Conservation (phyloP, 1,284 basidiomycete genomes). For the Ganoderma multipileum region DNA sequence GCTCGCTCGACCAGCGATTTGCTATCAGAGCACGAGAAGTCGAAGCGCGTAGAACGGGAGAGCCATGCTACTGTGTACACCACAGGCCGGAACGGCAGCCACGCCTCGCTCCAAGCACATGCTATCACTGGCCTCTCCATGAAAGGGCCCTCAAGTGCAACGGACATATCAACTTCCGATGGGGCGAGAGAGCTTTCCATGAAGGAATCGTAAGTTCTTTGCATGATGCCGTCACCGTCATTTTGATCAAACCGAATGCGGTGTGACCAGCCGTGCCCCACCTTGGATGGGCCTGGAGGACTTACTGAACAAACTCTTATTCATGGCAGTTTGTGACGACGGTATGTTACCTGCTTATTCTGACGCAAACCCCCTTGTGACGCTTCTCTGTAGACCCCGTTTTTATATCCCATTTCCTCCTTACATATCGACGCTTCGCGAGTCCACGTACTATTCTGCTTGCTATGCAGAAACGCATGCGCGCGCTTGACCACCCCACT, state of each 20-base stretch:
- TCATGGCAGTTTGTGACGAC: conserved; percentile 68
- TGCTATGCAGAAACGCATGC: conserved; percentile 85
- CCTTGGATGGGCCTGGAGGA: conserved; percentile 79
- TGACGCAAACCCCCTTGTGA: background rate
- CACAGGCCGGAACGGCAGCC: conserved; percentile 29
- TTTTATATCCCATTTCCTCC: conserved; percentile 78
- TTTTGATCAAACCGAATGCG: background rate
- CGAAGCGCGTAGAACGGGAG: conserved; percentile 41
- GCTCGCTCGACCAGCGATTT: conserved; percentile 64
- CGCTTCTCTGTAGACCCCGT: conserved; percentile 59
- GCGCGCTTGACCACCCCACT: conserved; percentile 72
- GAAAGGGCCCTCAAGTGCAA: conserved; percentile 24
- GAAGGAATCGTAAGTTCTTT: conserved; percentile 41
- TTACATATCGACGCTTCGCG: conserved; percentile 81
- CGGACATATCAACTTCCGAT: conserved; percentile 28
- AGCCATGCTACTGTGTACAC: conserved; percentile 28
- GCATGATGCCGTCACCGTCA: background rate
- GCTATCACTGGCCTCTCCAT: conserved; percentile 21
- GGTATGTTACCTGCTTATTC: conserved; percentile 51
- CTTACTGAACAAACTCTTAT: conserved; percentile 77
- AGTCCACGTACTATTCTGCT: conserved; percentile 77
- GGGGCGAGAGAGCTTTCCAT: conserved; percentile 28
- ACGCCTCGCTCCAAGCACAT: conserved; percentile 28
- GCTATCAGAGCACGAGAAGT: conserved; percentile 54
- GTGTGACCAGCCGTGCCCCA: conserved; percentile 56